A percentile compares a stretch with the other conserved stretches of the same genome.
phyloP scores from a whole-genome alignment of 73 alveolate genomes.

The Paramecium primaurelia region DNA sequence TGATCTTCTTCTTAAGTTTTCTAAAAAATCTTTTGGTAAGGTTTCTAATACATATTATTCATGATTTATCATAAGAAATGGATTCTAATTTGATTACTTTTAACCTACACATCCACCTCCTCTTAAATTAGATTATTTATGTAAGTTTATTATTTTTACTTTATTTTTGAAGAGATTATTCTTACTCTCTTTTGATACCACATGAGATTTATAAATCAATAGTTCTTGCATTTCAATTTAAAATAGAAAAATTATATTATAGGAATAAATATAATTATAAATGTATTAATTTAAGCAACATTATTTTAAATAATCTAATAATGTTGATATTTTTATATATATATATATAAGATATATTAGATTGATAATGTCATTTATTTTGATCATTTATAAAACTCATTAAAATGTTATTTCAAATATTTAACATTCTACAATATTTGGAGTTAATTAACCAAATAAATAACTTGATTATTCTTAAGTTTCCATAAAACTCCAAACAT shows the following conservation, averaged over 20 bases:
- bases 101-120: not conserved
- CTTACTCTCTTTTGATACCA: not conserved
- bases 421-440: not conserved
- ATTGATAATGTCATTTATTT: not conserved
- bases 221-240: not conserved
- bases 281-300: not conserved
- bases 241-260: too few relatives aligned
- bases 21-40: not conserved
- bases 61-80: not conserved
- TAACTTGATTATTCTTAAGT: too few relatives aligned
- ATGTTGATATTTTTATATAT: too few relatives aligned
- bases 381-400: not conserved
- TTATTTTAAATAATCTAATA: too few relatives aligned
- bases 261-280: too few relatives aligned
- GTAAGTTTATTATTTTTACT: not conserved
- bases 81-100: not conserved
- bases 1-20: not conserved
- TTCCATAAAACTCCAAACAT: not conserved
- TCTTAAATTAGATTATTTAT: not conserved
- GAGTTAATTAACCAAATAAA: not conserved
- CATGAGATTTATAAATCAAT: not conserved
- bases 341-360: too few relatives aligned
- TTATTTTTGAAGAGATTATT: not conserved
- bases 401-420: not conserved
- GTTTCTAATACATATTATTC: not conserved